A percentile compares a stretch with the other conserved stretches of the same genome.
phyloP scores from a whole-genome alignment of 1,284 basidiomycete genomes.

The Tilletia indica region DNA sequence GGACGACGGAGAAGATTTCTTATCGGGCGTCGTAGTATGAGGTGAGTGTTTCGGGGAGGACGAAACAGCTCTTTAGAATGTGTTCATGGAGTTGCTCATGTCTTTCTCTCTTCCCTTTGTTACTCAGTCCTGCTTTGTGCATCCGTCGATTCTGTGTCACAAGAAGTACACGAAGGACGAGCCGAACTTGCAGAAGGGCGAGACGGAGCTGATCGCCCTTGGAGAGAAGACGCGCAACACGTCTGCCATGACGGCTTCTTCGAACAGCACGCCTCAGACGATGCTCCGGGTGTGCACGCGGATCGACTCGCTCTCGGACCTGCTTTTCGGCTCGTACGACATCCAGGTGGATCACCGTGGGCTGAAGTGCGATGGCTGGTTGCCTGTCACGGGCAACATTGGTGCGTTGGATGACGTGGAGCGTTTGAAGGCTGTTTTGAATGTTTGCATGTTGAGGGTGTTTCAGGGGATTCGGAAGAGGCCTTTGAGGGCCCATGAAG shows the following conservation, averaged over 20 bases:
- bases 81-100: too few species aligned
- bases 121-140: conserved; percentile 68
- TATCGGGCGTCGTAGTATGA: conserved; percentile 82
- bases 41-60: conserved; percentile 67
- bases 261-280: conserved; percentile 63
- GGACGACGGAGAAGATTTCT: conserved; percentile 67
- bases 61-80: too few species aligned
- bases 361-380: conserved; percentile 80
- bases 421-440: conserved; percentile 77
- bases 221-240: conserved; percentile 80
- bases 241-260: conserved; percentile 58
- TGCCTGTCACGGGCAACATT: conserved; percentile 73
- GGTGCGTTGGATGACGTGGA: conserved; percentile 79
- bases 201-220: conserved; percentile 78
- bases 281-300: conserved; percentile 67
- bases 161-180: conserved; percentile 64
- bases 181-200: conserved; percentile 58
- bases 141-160: conserved; percentile 82
- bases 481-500: background rate
- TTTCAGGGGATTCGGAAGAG: conserved; percentile 69
- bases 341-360: conserved; percentile 60
- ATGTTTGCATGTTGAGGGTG: conserved; percentile 81
- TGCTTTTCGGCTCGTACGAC: conserved; percentile 85
- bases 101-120: too few species aligned
- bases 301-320: conserved; percentile 83